Evolutionary conservation across 1,284 basidiomycete species (phyloP), one percentile per base, ranked within the genome.

Genomic region (Cryptococcus floricola): DNA sequence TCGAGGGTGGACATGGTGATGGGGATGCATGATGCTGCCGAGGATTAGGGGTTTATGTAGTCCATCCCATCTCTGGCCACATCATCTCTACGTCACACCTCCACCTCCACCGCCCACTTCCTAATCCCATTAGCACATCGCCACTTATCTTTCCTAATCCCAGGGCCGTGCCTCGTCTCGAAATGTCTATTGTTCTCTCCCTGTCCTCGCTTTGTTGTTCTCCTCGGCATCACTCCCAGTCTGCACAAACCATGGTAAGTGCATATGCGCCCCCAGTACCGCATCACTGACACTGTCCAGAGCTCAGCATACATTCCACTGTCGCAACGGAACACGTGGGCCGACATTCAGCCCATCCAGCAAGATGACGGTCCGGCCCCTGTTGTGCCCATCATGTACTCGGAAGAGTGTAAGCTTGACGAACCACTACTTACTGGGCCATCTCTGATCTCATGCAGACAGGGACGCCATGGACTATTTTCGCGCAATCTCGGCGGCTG

Each of bases 391-490:
- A 96, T 96, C 72, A 86, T 91, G 74, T 96, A 96, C 70, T 84
- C 84, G 5, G 80, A 81, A 48, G 85, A 91, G 80, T 96, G 92
- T 94, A 63, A 74, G 90, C 82, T 48, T 42, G n/a, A 10, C 12
- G 41, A 3, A 13, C 9, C 13, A 50, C 25, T 18, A 31, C 2
- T 37, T 13, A 23, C 23, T 23, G 23, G 23, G 23, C 23, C 23
- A 27, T 23, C 47, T n/a, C 8, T 39, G 6, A 31, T 14, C 9
- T 23, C 42, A 5, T 43, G 16, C 43, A 95, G 93, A 97, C 78
- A 88, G 86, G 61, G 91, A 94, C 78, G 91, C 89, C 2, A 93
- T 92, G 62, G 84, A 90, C 68, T 91, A 93, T 75, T 93, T 97
- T 73, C 85, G 93, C 56, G 91, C 86, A 0, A 81, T 96, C 56